Conservation (phyloP, 2,329 filamentous ascomycete genomes). For the Cercospora zeae-maydis region DNA sequence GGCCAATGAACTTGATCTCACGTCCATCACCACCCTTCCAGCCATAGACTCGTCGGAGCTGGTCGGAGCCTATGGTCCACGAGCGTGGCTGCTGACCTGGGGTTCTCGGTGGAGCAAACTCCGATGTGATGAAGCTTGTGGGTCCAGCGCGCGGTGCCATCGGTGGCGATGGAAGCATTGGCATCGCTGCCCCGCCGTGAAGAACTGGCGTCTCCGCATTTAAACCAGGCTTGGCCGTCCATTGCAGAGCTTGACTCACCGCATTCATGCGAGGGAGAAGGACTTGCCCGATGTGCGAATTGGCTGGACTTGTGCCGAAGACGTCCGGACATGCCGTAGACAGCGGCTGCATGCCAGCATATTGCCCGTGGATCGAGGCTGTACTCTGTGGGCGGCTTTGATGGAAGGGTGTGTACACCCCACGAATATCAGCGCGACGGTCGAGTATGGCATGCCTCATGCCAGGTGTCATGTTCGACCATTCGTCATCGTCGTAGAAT, state of each 20-base stretch:
- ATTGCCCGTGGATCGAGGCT: background rate
- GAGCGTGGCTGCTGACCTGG: conserved; percentile 6
- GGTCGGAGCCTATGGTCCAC: conserved; percentile 25
- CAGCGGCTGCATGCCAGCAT: background rate
- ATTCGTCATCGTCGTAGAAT: conserved; percentile 13
- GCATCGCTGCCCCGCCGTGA: conserved; percentile 18
- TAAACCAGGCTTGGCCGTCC: conserved; percentile 18
- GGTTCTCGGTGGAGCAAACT: conserved; percentile 11
- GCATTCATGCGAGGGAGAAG: conserved; percentile 20
- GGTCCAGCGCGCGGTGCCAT: conserved; percentile 14
- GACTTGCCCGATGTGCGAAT: conserved; percentile 21
- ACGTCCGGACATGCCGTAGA: background rate
- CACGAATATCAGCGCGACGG: background rate
- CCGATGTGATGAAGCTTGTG: conserved; percentile 19
- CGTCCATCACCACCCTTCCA: conserved; percentile 38
- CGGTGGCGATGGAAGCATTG: conserved; percentile 1
- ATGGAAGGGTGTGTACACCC: background rate
- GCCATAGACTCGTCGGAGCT: conserved; percentile 23
- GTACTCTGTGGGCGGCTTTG: background rate
- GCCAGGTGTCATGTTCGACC: conserved; percentile 4
- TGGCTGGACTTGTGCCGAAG: conserved; percentile 2
- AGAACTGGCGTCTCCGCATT: conserved; percentile 16
- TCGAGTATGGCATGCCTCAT: conserved; percentile 8
- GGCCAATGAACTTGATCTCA: conserved; percentile 37
- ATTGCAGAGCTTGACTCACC: conserved; percentile 18